Conservation (phyloP, 2,329 filamentous ascomycete species). For the Epichloe sibirici region DNA sequence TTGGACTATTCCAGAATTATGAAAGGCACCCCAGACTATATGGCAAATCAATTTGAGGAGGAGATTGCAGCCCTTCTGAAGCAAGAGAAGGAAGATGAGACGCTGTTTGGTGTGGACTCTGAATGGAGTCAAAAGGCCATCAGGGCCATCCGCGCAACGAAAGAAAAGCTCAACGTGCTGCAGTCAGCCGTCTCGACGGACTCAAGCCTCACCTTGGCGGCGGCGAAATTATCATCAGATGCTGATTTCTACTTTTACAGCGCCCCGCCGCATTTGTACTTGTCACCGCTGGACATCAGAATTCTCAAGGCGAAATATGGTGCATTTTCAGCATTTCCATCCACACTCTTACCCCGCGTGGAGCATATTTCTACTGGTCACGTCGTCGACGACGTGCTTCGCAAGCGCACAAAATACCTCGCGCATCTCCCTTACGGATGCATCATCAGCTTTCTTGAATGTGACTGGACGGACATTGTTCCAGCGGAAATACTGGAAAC, state of each 20-base stretch:
- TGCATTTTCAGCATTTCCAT: conserved; percentile 68
- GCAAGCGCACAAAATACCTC: conserved; percentile 77
- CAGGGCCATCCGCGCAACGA: conserved; percentile 57
- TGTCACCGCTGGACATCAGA: conserved; percentile 82
- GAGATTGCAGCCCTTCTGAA: conserved; percentile 63
- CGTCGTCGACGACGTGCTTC: conserved; percentile 71
- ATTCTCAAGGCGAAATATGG: conserved; percentile 86
- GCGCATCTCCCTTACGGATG: conserved; percentile 82
- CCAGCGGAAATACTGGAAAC: conserved; percentile 58
- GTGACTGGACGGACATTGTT: conserved; percentile 89
- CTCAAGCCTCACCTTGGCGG: conserved; percentile 2
- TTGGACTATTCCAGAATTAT: conserved; percentile 91
- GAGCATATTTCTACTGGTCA: conserved; percentile 85
- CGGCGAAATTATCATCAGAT: conserved; percentile 19
- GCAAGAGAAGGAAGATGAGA: conserved; percentile 80
- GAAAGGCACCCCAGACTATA: conserved; percentile 85
- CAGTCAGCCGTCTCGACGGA: conserved; percentile 13
- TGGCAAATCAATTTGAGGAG: conserved; percentile 65
- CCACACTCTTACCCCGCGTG: conserved; percentile 73
- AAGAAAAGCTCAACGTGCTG: conserved; percentile 54
- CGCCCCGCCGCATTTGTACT: conserved; percentile 74
- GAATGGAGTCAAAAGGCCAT: conserved; percentile 86
- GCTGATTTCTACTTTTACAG: conserved; percentile 77
- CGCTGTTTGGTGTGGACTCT: conserved; percentile 84
- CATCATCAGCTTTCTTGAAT: conserved; percentile 82